Conservation (phyloP, 2,329 filamentous ascomycete genomes). For the Monosporascus sp. region DNA sequence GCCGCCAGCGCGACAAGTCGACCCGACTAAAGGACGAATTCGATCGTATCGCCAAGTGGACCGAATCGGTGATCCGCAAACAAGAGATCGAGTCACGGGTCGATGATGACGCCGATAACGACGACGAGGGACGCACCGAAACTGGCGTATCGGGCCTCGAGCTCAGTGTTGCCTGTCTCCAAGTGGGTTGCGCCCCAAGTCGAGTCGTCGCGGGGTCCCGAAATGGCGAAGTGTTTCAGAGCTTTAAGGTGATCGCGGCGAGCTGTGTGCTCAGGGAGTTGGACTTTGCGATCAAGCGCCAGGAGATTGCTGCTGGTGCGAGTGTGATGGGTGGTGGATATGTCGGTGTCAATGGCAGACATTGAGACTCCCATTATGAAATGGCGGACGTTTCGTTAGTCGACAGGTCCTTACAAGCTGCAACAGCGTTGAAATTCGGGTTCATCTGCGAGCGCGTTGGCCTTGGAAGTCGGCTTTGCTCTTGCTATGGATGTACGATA, state of each 20-base stretch:
- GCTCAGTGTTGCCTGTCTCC: constrained; percentile 26
- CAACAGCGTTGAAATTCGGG: background rate
- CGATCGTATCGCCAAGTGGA: constrained; percentile 39
- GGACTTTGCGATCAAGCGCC: constrained; percentile 16
- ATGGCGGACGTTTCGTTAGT: background rate
- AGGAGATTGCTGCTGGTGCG: constrained; percentile 9
- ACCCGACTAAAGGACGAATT: constrained; percentile 48
- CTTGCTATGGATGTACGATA: too few relatives aligned
- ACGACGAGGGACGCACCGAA: constrained; percentile 2
- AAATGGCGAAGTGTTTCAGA: constrained; percentile 16
- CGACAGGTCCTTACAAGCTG: background rate
- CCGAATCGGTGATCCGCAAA: constrained; percentile 32
- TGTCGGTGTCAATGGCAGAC: constrained; percentile 8
- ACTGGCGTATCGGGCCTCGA: constrained; percentile 15
- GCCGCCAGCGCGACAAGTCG: constrained; percentile 47
- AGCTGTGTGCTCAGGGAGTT: constrained; percentile 25
- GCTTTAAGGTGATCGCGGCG: constrained; percentile 26
- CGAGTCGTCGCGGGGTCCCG: background rate
- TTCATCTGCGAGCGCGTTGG: background rate
- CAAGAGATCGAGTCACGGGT: constrained; percentile 6
- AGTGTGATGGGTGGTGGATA: constrained; percentile 11
- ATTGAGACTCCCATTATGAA: background rate
- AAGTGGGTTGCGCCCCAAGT: constrained; percentile 10
- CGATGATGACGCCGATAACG: constrained; percentile 5
- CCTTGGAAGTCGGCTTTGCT: too few relatives aligned